These are phyloP conservation scores for Echeveria elegans DNA, from an alignment of 164 flowering plant genomes.

Conservation along the genomic window DNA sequence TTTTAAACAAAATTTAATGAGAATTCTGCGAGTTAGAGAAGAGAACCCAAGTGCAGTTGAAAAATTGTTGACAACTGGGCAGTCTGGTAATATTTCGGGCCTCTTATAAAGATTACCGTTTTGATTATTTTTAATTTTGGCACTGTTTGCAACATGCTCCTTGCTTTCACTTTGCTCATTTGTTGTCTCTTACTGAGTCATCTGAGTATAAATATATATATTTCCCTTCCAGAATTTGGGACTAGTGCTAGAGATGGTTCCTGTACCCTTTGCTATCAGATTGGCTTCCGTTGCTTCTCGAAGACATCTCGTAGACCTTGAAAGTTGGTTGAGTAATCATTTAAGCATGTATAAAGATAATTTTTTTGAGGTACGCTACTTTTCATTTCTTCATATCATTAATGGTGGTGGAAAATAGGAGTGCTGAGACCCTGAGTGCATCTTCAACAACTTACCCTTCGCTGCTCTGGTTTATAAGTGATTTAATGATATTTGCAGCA, in stretches of 20 bases:
- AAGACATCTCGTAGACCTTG: constrained; percentile 45
- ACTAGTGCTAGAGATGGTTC: constrained; percentile 43
- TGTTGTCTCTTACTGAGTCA: background rate
- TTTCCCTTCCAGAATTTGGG: constrained; percentile 33
- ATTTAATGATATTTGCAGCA: constrained; percentile 36
- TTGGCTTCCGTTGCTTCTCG: constrained; percentile 48
- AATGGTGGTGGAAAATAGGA: too few relatives aligned
- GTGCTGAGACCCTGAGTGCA: too few relatives aligned
- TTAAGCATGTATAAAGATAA: constrained; percentile 29
- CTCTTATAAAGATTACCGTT: too few relatives aligned
- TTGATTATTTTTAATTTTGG: background rate
- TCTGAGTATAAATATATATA: background rate
- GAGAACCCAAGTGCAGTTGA: too few relatives aligned
- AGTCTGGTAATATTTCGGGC: too few relatives aligned
- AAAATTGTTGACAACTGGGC: too few relatives aligned
- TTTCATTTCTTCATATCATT: background rate
- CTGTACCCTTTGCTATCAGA: constrained; percentile 39
- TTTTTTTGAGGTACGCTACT: constrained; percentile 15
- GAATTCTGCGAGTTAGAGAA: too few relatives aligned
- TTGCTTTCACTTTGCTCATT: background rate
- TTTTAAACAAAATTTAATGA: too few relatives aligned
- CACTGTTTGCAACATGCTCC: background rate
- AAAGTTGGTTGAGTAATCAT: constrained; percentile 49
- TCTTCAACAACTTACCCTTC: too few relatives aligned
- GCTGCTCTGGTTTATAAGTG: background rate